Conservation (phyloP, 306 rosid species). For the Quercus glauca region DNA sequence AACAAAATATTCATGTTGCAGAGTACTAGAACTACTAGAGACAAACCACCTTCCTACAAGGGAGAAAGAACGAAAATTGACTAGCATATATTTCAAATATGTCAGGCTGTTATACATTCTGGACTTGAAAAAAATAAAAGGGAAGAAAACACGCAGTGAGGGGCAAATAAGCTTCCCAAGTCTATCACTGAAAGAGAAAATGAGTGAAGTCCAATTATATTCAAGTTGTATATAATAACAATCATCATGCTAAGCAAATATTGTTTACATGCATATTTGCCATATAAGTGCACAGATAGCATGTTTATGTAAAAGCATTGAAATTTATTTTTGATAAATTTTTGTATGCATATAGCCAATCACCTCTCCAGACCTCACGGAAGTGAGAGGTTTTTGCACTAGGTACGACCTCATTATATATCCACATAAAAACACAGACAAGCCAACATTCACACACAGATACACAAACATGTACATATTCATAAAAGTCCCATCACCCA, state of each 20-base stretch:
- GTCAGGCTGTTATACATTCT: not conserved
- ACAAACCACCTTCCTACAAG: constrained; percentile 18
- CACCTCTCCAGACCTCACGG: not conserved
- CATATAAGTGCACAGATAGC: not conserved
- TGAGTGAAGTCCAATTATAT: not conserved
- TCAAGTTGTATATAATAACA: not conserved
- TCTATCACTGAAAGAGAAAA: not conserved
- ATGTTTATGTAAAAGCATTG: not conserved
- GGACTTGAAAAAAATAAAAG: not conserved
- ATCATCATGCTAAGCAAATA: not conserved
- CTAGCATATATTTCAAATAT: constrained; percentile 8
- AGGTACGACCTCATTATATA: too few relatives aligned
- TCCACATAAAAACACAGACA: too few relatives aligned
- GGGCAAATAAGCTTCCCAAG: not conserved
- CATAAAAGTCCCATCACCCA: not conserved
- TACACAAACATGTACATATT: not conserved
- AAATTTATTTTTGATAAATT: not conserved
- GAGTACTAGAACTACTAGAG: constrained; percentile 1
- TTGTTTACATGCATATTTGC: not conserved
- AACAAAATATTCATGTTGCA: not conserved
- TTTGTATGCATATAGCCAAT: not conserved
- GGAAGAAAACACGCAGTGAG: not conserved
- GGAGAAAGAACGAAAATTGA: constrained; percentile 18
- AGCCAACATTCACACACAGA: not conserved
- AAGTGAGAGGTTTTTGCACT: too few relatives aligned